A percentile compares a stretch with the other conserved stretches of the same genome.
phyloP scores from a whole-genome alignment of 2,329 filamentous ascomycete species.

The Aureobasidium melanogenum region DNA sequence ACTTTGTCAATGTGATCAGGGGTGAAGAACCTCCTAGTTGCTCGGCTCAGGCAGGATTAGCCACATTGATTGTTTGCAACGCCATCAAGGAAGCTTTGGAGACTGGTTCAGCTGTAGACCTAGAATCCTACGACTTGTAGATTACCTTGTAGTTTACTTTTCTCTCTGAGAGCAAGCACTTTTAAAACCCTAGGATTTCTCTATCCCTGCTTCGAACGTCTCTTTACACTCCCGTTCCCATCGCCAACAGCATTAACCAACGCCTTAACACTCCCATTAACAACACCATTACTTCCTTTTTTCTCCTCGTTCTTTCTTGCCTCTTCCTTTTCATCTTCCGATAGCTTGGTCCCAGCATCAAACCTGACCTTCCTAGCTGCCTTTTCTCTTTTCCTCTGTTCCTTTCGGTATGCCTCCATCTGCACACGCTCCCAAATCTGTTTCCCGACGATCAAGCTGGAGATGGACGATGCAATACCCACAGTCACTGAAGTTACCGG shows the following conservation, averaged over 20 bases:
- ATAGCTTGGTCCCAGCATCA: neutral
- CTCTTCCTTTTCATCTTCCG: neutral
- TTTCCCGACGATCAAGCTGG: conserved; percentile 51
- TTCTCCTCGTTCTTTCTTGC: neutral
- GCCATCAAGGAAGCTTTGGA: no score
- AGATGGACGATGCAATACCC: conserved; percentile 50
- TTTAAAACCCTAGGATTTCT: no score
- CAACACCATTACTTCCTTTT: neutral
- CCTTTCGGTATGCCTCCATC: neutral
- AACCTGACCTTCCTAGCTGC: neutral
- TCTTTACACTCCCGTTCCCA: neutral
- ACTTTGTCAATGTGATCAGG: no score
- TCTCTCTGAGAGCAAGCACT: no score
- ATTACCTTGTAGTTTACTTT: no score
- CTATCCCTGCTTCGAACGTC: neutral
- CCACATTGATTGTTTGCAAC: no score
- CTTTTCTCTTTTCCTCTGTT: neutral
- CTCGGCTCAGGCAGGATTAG: no score
- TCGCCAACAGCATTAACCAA: neutral
- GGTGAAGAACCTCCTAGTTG: no score
- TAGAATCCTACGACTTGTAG: no score
- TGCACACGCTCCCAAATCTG: conserved; percentile 47
- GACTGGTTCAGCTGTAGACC: no score
- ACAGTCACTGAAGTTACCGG: conserved; percentile 43
- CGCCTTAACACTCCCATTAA: neutral